A percentile compares a stretch with the other conserved stretches of the same genome.
Conservation (phyloP, 1,284 basidiomycete species). For the Moesziomyces aphidis region DNA sequence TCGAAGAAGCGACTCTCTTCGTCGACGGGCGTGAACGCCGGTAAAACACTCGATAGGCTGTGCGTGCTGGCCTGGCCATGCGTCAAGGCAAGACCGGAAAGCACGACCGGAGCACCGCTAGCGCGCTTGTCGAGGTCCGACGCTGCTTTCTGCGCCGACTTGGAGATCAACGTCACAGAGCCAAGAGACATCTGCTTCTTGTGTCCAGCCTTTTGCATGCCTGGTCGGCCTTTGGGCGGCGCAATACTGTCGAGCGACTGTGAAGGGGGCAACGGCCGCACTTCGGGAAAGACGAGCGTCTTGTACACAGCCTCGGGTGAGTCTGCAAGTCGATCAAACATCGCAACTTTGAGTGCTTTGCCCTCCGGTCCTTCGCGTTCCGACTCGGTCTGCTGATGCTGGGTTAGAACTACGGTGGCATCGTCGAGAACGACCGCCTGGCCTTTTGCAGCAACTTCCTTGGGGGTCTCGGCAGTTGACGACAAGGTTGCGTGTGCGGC, state of each 20-base stretch:
- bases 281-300: constrained; percentile 19
- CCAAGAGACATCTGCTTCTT: constrained; percentile 38
- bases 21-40: constrained; percentile 19
- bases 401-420: background rate
- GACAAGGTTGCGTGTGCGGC: background rate
- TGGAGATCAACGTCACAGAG: constrained; percentile 26
- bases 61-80: constrained; percentile 6
- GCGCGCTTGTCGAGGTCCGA: constrained; percentile 30
- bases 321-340: constrained; percentile 33
- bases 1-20: constrained; percentile 34
- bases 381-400: background rate
- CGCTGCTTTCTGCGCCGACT: constrained; percentile 20
- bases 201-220: constrained; percentile 9
- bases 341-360: constrained; percentile 2
- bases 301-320: constrained; percentile 35
- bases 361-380: background rate
- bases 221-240: background rate
- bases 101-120: constrained; percentile 9
- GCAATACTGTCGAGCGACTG: constrained; percentile 24
- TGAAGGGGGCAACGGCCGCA: constrained; percentile 12
- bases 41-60: constrained; percentile 14
- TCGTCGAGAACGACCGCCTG: background rate
- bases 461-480: too few relatives aligned
- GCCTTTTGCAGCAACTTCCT: background rate
- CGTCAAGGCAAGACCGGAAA: constrained; percentile 2